A percentile compares a stretch with the other conserved stretches of the same genome.
These are phyloP conservation scores for Scheffersomyces stambukii DNA, from an alignment of 1,139 yeast genomes.

Conservation along the genomic window DNA sequence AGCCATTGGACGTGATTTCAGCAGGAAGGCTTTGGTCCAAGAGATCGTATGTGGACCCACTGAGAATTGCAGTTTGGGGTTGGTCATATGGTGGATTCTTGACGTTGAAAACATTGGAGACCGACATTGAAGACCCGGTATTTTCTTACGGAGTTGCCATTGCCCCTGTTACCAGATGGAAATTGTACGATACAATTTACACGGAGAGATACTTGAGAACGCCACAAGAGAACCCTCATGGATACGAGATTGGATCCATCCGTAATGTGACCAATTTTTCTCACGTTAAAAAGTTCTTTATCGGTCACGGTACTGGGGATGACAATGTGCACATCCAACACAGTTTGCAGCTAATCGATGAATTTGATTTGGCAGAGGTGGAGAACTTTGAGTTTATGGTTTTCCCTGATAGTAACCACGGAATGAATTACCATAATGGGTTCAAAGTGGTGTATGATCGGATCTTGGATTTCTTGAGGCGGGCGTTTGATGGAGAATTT, in stretches of 20 bases:
- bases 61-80: conserved; percentile 70
- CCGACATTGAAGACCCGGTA: conserved; percentile 50
- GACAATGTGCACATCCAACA: conserved; percentile 81
- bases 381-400: conserved; percentile 72
- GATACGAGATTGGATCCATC: conserved; percentile 54
- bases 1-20: conserved; percentile 65
- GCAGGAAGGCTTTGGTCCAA: conserved; percentile 61
- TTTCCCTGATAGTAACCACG: conserved; percentile 78
- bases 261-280: conserved; percentile 43
- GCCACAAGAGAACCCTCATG: conserved; percentile 58
- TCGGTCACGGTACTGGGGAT: conserved; percentile 81
- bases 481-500: conserved; percentile 13
- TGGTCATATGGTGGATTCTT: conserved; percentile 84
- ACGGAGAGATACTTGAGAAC: conserved; percentile 77
- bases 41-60: conserved; percentile 53
- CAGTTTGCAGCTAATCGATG: conserved; percentile 59
- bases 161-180: conserved; percentile 82
- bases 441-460: conserved; percentile 62
- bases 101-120: conserved; percentile 69
- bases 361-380: conserved; percentile 50
- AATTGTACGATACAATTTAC: conserved; percentile 68
- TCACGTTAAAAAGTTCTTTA: conserved; percentile 53
- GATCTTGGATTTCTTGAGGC: conserved; percentile 28
- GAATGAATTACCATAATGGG: conserved; percentile 69
- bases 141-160: conserved; percentile 73